Conservation (phyloP, 495 filamentous ascomycete species). For the Evernia prunastri region DNA sequence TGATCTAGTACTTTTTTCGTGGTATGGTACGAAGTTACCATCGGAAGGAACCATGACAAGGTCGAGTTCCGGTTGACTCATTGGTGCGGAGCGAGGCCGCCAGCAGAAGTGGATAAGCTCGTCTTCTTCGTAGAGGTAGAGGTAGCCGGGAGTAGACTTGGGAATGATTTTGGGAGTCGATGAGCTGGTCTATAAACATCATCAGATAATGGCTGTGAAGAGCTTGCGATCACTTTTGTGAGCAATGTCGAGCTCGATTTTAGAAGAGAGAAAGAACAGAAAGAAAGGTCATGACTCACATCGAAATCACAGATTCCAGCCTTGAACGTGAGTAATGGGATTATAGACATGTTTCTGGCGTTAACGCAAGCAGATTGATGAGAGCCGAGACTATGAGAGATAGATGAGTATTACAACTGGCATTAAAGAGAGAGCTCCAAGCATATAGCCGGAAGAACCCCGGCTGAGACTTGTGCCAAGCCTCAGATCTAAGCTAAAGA, state of each 20-base stretch:
- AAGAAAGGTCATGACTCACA: slow-evolving; percentile 48
- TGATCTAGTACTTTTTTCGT: slow-evolving; percentile 42
- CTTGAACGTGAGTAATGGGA: slow-evolving; percentile 92
- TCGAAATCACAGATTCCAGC: slow-evolving; percentile 84
- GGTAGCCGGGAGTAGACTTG: slow-evolving; percentile 67
- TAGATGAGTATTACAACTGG: too few relatives aligned
- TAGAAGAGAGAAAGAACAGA: neutral
- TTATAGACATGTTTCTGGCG: slow-evolving; percentile 54
- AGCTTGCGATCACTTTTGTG: neutral
- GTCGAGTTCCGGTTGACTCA: slow-evolving; percentile 68
- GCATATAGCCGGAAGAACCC: neutral
- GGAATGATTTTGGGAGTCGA: slow-evolving; percentile 62
- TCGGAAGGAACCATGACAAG: slow-evolving; percentile 88
- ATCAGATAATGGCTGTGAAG: neutral
- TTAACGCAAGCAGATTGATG: neutral
- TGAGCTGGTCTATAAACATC: slow-evolving; percentile 43
- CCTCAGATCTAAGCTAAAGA: neutral
- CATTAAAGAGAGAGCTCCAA: too few relatives aligned
- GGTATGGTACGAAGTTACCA: slow-evolving; percentile 75
- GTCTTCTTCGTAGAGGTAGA: slow-evolving; percentile 93
- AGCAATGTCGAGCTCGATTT: neutral
- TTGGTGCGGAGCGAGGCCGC: slow-evolving; percentile 59
- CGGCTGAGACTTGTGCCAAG: neutral
- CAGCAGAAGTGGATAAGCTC: slow-evolving; percentile 97
- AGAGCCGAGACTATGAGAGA: neutral